Percentiles rank a stretch among this genome's conserved stretches.
phyloP scores from a whole-genome alignment of 2,329 filamentous ascomycete species.

The Diaporthe vaccinii region DNA sequence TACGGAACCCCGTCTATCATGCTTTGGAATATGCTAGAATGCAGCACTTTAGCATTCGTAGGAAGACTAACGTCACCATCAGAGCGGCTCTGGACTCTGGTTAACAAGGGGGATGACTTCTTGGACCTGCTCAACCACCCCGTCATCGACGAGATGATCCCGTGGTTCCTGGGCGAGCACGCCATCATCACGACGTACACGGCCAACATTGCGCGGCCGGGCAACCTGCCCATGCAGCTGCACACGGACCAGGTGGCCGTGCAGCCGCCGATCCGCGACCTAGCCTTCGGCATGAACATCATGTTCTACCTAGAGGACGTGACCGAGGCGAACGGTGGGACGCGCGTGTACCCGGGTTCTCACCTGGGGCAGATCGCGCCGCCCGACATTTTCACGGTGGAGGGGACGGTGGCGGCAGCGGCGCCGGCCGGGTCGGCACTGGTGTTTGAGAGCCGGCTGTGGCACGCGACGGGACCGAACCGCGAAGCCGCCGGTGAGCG shows the following conservation, averaged over 20 bases:
- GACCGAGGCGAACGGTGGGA: conserved; percentile 49
- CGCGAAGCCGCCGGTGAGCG: conserved; percentile 43
- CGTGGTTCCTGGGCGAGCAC: conserved; percentile 48
- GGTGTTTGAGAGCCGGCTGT: conserved; percentile 48
- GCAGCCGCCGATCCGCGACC: conserved; percentile 45
- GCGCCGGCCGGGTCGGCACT: conserved; percentile 47
- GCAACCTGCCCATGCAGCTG: conserved; percentile 47
- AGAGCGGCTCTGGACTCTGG: conserved; percentile 41
- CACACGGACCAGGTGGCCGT: conserved; percentile 48
- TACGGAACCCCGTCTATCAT: too few species aligned
- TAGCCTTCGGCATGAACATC: conserved; percentile 46
- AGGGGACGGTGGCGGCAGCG: conserved; percentile 45
- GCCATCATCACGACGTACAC: conserved; percentile 47
- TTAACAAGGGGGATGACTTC: conserved; percentile 48
- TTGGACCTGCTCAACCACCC: conserved; percentile 49
- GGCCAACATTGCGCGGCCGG: conserved; percentile 49
- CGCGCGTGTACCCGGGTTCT: conserved; percentile 47
- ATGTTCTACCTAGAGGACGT: conserved; percentile 49
- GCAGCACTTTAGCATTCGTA: too few species aligned
- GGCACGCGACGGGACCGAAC: conserved; percentile 49
- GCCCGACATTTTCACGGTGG: conserved; percentile 44
- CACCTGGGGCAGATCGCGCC: conserved; percentile 45
- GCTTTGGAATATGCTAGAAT: too few species aligned
- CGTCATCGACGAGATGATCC: conserved; percentile 46
- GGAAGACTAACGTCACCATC: too few species aligned